Conservation (phyloP, 331 rosid genomes). For the Dryas integrifolia region DNA sequence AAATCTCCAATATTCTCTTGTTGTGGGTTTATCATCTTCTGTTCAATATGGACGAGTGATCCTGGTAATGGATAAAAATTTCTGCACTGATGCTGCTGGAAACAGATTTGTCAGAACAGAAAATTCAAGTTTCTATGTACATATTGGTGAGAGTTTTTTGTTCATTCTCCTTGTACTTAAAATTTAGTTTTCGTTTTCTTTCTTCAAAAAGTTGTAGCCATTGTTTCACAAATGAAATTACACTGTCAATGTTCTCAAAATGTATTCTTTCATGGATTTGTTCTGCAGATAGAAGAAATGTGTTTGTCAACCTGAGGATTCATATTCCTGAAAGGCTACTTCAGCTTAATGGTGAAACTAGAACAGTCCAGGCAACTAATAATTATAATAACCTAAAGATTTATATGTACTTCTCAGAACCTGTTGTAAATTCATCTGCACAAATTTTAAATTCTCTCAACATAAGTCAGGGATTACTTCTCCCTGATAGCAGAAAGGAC, state of each 20-base stretch:
- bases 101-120: conserved; percentile 60
- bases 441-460: conserved; percentile 56
- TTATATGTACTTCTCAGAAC: conserved; percentile 68
- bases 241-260: not conserved
- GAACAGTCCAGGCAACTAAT: conserved; percentile 82
- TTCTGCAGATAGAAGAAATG: conserved; percentile 73
- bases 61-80: conserved; percentile 75
- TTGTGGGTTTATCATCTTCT: conserved; percentile 52
- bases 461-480: conserved; percentile 57
- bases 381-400: conserved; percentile 48
- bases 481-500: conserved; percentile 40
- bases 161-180: not conserved
- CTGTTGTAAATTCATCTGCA: conserved; percentile 72
- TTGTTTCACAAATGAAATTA: conserved; percentile 3
- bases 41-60: conserved; percentile 60
- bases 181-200: not conserved
- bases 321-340: conserved; percentile 65
- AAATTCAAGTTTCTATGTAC: conserved; percentile 64
- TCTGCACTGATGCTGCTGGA: conserved; percentile 83
- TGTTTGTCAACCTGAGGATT: conserved; percentile 54
- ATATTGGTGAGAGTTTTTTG: conserved; percentile 58
- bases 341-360: conserved; percentile 59
- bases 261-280: conserved; percentile 18
- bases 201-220: not conserved
- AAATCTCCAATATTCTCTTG: conserved; percentile 59